Evolutionary conservation across 768 basidiomycete genomes (phyloP), one percentile per base, ranked within the genome.

Genomic region (Mycena olivaceomarginata): DNA sequence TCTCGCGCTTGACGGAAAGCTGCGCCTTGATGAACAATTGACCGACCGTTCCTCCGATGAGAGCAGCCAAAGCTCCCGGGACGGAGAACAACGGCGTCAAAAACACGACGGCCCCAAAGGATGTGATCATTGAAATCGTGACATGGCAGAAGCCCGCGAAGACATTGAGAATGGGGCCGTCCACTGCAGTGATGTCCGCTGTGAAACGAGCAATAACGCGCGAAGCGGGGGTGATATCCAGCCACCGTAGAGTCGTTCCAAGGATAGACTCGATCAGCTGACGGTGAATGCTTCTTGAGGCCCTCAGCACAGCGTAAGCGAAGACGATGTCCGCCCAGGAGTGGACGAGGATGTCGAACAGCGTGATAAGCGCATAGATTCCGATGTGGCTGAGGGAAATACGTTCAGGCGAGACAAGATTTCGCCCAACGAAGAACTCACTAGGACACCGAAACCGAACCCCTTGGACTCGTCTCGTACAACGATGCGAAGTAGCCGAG

Each of bases 181-280:
- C 78, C 5, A 79, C 78, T 7, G 76, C 79, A 10, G 87, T 84
- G 18, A 91, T 89, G 77, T 91, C 91, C 37, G 88, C 87, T 1
- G 90, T 91, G 76, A 88, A 89, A 45, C 90, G 85, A 16, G 89
- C 84, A 37, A 90, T 88, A 71, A 91, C 87, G 9, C 91, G 67
- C 9, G 82, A 82, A 1, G 78, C 72, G 2, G 81, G 77, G 2
- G 81, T 81, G 12, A 74, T 76, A 59, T 76, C 74, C 10, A 83
- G 81, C 72, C 70, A 89, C 82, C 89, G 82, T 18, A 91, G 77
- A 5, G 91, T 91, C 2, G 90, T 89, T 0, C 89, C 87, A 9
- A 91, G 81, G 1, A 91, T 77, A 18, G 59, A 78, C 67, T 64
- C 69, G 25, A 68, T 74, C 31, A 67, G 71, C 37, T 57, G 63